Evolutionary conservation across 305 asterid species (phyloP), one percentile per base, ranked within the genome.

Genomic region (Solanum hybrid): DNA sequence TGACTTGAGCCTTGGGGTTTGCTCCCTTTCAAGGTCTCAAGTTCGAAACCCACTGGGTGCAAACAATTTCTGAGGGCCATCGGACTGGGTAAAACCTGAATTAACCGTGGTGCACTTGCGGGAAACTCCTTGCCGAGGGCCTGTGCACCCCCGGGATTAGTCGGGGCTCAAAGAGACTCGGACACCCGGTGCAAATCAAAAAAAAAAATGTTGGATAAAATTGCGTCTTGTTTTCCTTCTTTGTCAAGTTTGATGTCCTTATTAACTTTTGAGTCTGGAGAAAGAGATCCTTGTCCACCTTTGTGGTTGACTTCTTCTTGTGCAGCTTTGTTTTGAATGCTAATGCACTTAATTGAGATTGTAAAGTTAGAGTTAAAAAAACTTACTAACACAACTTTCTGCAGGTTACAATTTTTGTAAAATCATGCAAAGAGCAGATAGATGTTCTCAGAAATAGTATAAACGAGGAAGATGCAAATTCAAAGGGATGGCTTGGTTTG

Each of bases 351-450:
- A 10, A 32, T 31, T 3, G 12, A 51, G 42, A 51, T 31, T 51
- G 29, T 51, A 6, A 88, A 77, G 86, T 64, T 77, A 27, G 60
- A 77, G 37, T n/a, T 84, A 10, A 17, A 51, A 27, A 10, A 24
- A 69, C 78, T 34, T 80, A 38, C 51, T 73, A 9, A 24, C 51
- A 38, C 81, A 22, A 46, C 11, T 46, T 42, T 92, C 40, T 90
- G 91, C 96, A 97, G 99, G 99, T 97, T 73, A 93, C 96, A 31
- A 88, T 95, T 88, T 97, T 96, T 91, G 94, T 96, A 86, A 97
- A 96, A 94, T 90, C 98, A 69, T 96, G 99, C 94, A 95, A 96
- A 93, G 98, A 97, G 88, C 97, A 95, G 93, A 97, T 97, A 86
- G 99, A 96, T 90, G 94, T 97, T 89, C 96, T 97, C 51, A 92